Base-by-base conservation (phyloP, 768 basidiomycete species). In the Lentinus brumalis region DNA sequence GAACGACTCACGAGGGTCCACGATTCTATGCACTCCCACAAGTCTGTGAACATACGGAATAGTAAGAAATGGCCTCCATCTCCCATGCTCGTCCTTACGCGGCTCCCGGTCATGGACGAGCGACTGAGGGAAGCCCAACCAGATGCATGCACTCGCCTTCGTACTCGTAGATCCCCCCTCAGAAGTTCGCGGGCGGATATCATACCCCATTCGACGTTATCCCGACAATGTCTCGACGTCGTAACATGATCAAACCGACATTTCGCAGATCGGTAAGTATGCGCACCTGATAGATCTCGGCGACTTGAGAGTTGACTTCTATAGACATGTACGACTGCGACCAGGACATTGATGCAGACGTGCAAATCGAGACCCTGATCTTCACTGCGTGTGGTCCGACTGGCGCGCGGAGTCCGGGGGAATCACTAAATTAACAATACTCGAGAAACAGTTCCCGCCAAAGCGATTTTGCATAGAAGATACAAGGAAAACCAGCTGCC, bases 401-500 rank as follows among this genome's bases (percentile, higher is more conserved):
- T 29, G 46, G 46, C 21, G 12, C 21, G 15, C 42, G 50, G 12
- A 51, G 50, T 6, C 35, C 6, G 26, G 29, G 50, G 61, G 50
- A 57, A 57, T 42, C 38, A 57, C 54, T 63, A 63, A 50, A 63
- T 56, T 59, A 58, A 63, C 47, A 63, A 51, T 47, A 49, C 21
- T 55, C 47, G 18, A 42, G 21, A 46, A 56, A 56, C 53, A 58
- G 53, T 39, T 50, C 62, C 55, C 53, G 31, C 62, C 57, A 29
- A 59, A 51, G 52, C 57, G 51, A 42, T 44, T 56, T 63, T 59
- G 50, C 54, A 44, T 29, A 53, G 50, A 45, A 51, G 57, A 41
- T 63, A 63, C 62, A 63, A 59, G 52, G 49, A 29, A 57, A 63
- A 56, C 57, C 53, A 59, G 57, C 53, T 46, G 58, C 54, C 57